phyloP scores from a whole-genome alignment of 805 yeast species.

The Jamesozyma lodderae region DNA sequence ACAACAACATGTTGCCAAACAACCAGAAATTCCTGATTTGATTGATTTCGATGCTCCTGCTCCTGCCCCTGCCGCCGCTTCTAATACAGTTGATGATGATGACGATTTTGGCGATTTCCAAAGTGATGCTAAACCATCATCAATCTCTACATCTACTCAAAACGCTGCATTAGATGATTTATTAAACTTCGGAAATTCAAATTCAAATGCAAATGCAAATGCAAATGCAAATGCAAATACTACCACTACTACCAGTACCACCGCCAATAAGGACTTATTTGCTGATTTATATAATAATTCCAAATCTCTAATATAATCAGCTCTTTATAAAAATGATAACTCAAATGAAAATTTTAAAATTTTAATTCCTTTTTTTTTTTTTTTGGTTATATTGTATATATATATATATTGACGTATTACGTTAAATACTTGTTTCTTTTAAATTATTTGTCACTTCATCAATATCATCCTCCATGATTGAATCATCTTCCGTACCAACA shows the following conservation, averaged over 20 bases:
- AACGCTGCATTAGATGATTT: conserved; percentile 11
- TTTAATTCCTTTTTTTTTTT: neutral
- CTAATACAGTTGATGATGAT: conserved; percentile 16
- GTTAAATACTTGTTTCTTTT: neutral
- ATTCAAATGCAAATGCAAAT: conserved; percentile 8
- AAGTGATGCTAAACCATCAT: conserved; percentile 17
- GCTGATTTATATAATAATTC: conserved; percentile 27
- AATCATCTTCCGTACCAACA: conserved; percentile 57
- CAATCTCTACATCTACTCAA: conserved; percentile 5
- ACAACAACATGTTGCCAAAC: conserved; percentile 14
- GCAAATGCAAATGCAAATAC: conserved; percentile 12
- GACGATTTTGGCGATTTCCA: conserved; percentile 34
- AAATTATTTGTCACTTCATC: neutral
- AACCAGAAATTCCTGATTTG: conserved; percentile 23
- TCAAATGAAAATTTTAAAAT: neutral
- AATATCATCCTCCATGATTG: conserved; percentile 9
- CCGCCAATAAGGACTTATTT: conserved; percentile 20
- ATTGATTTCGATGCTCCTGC: conserved; percentile 22
- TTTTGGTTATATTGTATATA: neutral
- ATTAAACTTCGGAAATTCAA: conserved; percentile 8
- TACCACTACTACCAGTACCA: conserved; percentile 4
- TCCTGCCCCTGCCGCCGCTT: conserved; percentile 1
- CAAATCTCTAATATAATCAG: conserved; percentile 23
- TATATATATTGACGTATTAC: neutral
- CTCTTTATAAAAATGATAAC: neutral